phyloP scores from a whole-genome alignment of 257 asterid species.

The Petunia axillaris region DNA sequence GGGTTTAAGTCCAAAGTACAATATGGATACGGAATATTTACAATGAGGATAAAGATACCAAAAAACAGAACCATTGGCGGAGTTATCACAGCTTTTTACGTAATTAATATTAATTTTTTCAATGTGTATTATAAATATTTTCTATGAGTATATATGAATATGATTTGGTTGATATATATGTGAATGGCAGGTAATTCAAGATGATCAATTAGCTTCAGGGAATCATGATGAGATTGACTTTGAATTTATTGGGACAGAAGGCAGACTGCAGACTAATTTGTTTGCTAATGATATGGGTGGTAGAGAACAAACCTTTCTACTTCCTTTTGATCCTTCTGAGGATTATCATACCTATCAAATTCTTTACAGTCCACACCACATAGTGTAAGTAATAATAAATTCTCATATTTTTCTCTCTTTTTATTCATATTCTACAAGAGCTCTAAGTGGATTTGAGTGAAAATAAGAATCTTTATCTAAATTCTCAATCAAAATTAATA shows the following conservation, averaged over 20 bases:
- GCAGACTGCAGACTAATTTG: conserved; percentile 11
- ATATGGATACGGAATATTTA: not conserved
- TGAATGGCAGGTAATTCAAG: not conserved
- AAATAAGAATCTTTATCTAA: too few relatives aligned
- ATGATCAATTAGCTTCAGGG: not conserved
- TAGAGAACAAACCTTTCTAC: conserved; percentile 7
- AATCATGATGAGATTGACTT: not conserved
- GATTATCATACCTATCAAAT: conserved; percentile 24
- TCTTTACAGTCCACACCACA: not conserved
- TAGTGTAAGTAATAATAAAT: conserved; percentile 10
- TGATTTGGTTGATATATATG: not conserved
- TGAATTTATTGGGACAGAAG: conserved; percentile 12
- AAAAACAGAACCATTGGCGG: not conserved
- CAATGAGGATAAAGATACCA: not conserved
- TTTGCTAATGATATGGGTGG: conserved; percentile 20
- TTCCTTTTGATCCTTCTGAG: conserved; percentile 12
- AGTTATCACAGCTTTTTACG: conserved; percentile 9
- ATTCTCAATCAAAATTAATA: too few relatives aligned
- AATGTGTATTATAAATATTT: too few relatives aligned
- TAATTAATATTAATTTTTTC: not conserved
- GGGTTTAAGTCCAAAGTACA: not conserved
- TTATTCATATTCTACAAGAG: too few relatives aligned
- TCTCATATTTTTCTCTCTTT: not conserved
- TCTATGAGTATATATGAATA: too few relatives aligned
- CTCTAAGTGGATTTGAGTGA: too few relatives aligned